Evolutionary conservation across 768 basidiomycete species (phyloP).

Genomic region (Imleria badia): DNA sequence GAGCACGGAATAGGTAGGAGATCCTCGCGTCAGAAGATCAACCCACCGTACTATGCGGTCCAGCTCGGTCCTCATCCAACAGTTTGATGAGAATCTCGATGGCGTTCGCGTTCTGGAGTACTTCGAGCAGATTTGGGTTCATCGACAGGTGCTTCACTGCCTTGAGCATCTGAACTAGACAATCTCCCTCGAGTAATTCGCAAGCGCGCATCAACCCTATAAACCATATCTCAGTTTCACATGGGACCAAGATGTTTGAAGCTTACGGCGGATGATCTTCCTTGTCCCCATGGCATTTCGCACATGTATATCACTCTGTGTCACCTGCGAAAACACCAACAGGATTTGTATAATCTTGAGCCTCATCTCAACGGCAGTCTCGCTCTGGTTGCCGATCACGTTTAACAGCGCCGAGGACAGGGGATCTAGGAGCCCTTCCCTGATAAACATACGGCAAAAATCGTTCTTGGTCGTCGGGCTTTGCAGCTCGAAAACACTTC

Average conservation of each 20-base stretch:
- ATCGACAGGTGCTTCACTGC: slow-evolving; percentile 96
- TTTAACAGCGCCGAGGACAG: slow-evolving; percentile 86
- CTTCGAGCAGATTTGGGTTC: slow-evolving; percentile 85
- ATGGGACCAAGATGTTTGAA: background rate
- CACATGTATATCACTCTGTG: slow-evolving; percentile 94
- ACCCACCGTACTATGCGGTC: slow-evolving; percentile 78
- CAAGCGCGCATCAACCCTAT: slow-evolving; percentile 86
- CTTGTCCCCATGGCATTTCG: slow-evolving; percentile 89
- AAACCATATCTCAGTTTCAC: slow-evolving; percentile 1
- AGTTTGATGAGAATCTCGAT: slow-evolving; percentile 88
- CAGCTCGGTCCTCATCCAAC: slow-evolving; percentile 75
- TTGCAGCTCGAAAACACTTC: slow-evolving; percentile 93
- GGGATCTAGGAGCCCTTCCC: slow-evolving; percentile 93
- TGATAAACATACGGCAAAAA: slow-evolving; percentile 97
- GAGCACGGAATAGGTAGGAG: background rate
- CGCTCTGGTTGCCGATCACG: slow-evolving; percentile 75
- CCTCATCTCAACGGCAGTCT: slow-evolving; percentile 71
- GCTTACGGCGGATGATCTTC: slow-evolving; percentile 85
- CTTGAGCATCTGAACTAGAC: slow-evolving; percentile 86
- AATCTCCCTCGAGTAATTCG: slow-evolving; percentile 82
- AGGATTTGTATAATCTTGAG: slow-evolving; percentile 87
- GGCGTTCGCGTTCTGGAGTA: slow-evolving; percentile 93
- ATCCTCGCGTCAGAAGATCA: background rate
- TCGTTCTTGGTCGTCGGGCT: slow-evolving; percentile 97
- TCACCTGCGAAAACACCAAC: slow-evolving; percentile 90